Conservation (phyloP, 2,329 filamentous ascomycete species). For the Neocucurbitaria cava region DNA sequence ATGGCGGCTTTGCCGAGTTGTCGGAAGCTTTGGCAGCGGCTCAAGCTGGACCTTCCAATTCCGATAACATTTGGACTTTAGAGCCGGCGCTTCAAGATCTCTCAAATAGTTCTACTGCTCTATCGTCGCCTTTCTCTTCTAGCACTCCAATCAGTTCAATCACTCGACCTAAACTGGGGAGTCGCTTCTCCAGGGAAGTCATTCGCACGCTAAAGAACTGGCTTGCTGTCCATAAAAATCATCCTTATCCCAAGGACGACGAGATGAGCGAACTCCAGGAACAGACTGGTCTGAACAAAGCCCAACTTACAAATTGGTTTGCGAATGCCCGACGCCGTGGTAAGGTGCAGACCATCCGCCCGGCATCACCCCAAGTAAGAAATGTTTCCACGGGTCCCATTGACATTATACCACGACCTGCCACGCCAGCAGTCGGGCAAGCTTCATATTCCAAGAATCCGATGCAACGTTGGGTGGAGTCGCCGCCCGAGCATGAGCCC, state of each 20-base stretch:
- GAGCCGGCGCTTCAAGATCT: neutral
- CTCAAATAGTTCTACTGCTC: conserved; percentile 20
- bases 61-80: conserved; percentile 8
- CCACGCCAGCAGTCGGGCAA: conserved; percentile 24
- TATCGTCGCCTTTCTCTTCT: conserved; percentile 16
- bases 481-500: conserved; percentile 37
- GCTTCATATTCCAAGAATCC: conserved; percentile 20
- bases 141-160: conserved; percentile 11
- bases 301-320: conserved; percentile 38
- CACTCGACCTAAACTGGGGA: conserved; percentile 22
- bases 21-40: conserved; percentile 8
- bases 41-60: conserved; percentile 2
- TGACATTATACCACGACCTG: conserved; percentile 32
- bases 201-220: conserved; percentile 33
- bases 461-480: conserved; percentile 38
- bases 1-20: conserved; percentile 3
- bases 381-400: conserved; percentile 15
- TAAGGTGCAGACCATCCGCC: conserved; percentile 19
- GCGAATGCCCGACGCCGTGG: conserved; percentile 36
- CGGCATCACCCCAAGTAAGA: conserved; percentile 12
- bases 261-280: conserved; percentile 26
- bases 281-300: conserved; percentile 32
- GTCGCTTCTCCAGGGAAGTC: conserved; percentile 33
- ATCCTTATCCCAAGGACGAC: conserved; percentile 31
- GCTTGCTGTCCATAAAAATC: conserved; percentile 27